phyloP scores from a whole-genome alignment of 2,329 filamentous ascomycete species.

The Huntiella omanensis region DNA sequence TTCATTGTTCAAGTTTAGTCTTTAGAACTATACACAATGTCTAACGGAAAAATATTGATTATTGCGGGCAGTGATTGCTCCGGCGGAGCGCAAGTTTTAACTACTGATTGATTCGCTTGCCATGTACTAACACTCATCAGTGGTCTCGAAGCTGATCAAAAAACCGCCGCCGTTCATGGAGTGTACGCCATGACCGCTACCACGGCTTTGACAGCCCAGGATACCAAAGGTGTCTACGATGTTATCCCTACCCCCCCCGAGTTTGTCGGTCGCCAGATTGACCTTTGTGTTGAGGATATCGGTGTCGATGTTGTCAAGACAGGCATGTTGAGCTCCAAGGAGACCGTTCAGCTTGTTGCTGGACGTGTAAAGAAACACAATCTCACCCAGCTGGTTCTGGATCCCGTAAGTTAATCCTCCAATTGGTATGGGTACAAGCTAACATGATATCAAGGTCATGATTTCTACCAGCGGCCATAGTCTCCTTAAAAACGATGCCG shows the following conservation, averaged over 20 bases:
- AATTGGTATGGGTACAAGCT: not conserved
- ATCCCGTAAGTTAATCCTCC: conserved; percentile 18
- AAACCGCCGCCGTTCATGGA: conserved; percentile 77
- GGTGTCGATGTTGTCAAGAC: conserved; percentile 83
- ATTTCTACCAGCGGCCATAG: conserved; percentile 62
- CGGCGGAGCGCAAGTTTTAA: conserved; percentile 52
- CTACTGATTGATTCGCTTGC: conserved; percentile 6
- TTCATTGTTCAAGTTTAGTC: too few species aligned
- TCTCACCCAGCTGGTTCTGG: conserved; percentile 18
- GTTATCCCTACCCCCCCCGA: conserved; percentile 62
- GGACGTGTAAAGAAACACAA: conserved; percentile 15
- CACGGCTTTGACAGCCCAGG: conserved; percentile 88
- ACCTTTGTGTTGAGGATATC: conserved; percentile 67
- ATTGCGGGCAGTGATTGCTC: conserved; percentile 84
- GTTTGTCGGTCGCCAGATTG: conserved; percentile 72
- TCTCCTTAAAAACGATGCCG: conserved; percentile 46
- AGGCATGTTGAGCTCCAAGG: conserved; percentile 26
- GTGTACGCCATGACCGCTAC: conserved; percentile 95
- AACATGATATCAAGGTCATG: conserved; percentile 54
- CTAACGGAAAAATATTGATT: conserved; percentile 42
- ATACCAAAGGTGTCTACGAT: conserved; percentile 65
- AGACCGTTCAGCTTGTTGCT: conserved; percentile 21
- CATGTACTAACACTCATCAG: conserved; percentile 24
- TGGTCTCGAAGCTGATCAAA: conserved; percentile 88
- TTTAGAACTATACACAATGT: not conserved